These are phyloP conservation scores for Barnettozyma pratensis DNA, from an alignment of 805 yeast genomes.

Conservation along the genomic window DNA sequence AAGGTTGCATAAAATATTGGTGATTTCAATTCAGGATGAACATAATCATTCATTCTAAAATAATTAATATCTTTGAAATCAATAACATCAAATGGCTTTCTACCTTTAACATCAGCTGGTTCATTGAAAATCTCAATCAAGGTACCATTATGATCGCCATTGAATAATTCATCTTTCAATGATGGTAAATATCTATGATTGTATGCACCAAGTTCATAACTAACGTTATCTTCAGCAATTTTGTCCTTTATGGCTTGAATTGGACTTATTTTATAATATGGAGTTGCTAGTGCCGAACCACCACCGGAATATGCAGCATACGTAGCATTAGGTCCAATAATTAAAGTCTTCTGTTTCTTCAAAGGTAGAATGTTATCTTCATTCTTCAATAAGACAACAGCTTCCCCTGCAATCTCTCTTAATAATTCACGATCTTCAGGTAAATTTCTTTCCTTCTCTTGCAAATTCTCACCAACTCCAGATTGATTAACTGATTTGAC, in stretches of 20 bases:
- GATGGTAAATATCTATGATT: conserved; percentile 29
- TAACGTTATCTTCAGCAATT: conserved; percentile 12
- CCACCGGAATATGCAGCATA: conserved; percentile 50
- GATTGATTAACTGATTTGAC: conserved; percentile 38
- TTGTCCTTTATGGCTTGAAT: conserved; percentile 37
- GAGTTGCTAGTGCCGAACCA: conserved; percentile 50
- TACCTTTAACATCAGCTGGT: conserved; percentile 14
- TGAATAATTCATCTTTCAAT: conserved; percentile 17
- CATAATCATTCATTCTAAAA: conserved; percentile 10
- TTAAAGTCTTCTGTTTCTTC: conserved; percentile 36
- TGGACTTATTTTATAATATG: conserved; percentile 44
- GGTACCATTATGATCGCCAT: conserved; percentile 21
- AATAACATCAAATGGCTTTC: conserved; percentile 27
- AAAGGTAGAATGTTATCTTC: conserved; percentile 44
- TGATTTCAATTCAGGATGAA: conserved; percentile 11
- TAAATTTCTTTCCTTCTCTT: conserved; percentile 36
- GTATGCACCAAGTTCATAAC: conserved; percentile 32
- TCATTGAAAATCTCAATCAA: conserved; percentile 16
- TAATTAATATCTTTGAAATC: conserved; percentile 17
- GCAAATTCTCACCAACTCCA: conserved; percentile 38
- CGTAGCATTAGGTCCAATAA: conserved; percentile 58
- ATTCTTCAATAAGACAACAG: conserved; percentile 53
- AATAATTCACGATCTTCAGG: conserved; percentile 36
- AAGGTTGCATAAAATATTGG: conserved; percentile 37
- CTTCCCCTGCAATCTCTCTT: conserved; percentile 41